Evolutionary conservation across 2,329 filamentous ascomycete genomes (phyloP), one percentile per base, ranked within the genome.

Genomic region (Fusarium sp.): DNA sequence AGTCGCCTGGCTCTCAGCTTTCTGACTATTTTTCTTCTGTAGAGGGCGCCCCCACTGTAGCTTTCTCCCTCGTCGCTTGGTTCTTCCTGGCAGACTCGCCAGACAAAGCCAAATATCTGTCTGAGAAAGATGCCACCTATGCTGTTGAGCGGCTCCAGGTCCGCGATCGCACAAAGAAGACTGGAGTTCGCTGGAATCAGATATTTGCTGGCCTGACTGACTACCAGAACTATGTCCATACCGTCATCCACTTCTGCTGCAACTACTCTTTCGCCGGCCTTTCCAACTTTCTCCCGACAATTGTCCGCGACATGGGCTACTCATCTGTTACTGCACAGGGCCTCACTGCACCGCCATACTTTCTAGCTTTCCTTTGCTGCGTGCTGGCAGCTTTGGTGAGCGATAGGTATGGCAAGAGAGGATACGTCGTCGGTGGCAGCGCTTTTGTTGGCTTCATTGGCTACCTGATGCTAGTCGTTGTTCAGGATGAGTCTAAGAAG

Each of bases 211-310:
- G 70, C 0, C 44, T 74, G 0, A 30, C 47, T 4, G 72, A 74
- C 39, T 74, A 74, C 10, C 47, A 74, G 22, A 55, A 50, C 14
- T 74, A 74, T 13, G 4, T 73, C 12, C 70, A 74, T 20, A 56
- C 72, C 1, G 26, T 63, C 6, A 71, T 74, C 3, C 70, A 73
- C 24, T 74, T 74, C 28, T 73, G 72, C 28, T 73, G 66, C 45
- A 74, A 74, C 42, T 73, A 64, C 28, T 73, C 72, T 1, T 74
- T 74, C 22, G 70, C 70, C 0, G 70, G 59, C 6, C 59, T 74
- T 17, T 48, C 70, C 22, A 73, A 73, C 41, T 74, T 73, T 15
- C 72, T 74, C 3, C 72, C 70, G 1, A 70, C 70, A 1, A 74
- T 74, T 34, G 66, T 74, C 5, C 42, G 61, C 8, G 42, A 32